phyloP scores from a whole-genome alignment of 352 stramenopile genomes.

The Globisporangium polare region DNA sequence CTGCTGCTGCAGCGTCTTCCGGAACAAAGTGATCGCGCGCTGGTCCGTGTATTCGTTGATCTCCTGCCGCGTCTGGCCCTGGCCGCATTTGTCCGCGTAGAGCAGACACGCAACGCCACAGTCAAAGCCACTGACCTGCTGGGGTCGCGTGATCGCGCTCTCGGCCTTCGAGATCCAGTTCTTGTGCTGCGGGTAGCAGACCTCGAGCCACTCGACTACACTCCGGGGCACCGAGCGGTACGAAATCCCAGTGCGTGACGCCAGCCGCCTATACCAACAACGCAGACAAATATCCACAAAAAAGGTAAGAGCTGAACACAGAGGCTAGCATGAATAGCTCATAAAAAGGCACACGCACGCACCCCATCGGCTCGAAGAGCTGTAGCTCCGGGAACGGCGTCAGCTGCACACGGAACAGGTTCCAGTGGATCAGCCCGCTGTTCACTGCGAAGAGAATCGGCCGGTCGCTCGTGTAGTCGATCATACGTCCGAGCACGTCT shows the following conservation, averaged over 20 bases:
- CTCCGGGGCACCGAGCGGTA: slow-evolving; percentile 72
- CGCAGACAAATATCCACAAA: neutral
- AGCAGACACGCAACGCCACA: slow-evolving; percentile 85
- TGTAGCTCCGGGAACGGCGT: slow-evolving; percentile 60
- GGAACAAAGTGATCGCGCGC: slow-evolving; percentile 67
- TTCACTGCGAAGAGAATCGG: slow-evolving; percentile 85
- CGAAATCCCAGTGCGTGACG: slow-evolving; percentile 54
- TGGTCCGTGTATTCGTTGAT: slow-evolving; percentile 68
- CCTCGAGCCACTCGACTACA: slow-evolving; percentile 84
- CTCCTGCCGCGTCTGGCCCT: slow-evolving; percentile 47
- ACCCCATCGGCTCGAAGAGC: slow-evolving; percentile 89
- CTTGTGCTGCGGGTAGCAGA: slow-evolving; percentile 60
- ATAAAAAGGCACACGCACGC: neutral
- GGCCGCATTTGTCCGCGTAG: slow-evolving; percentile 84
- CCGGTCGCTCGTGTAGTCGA: slow-evolving; percentile 54
- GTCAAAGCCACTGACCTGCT: slow-evolving; percentile 89
- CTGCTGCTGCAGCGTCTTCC: slow-evolving; percentile 42
- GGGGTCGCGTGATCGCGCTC: slow-evolving; percentile 76
- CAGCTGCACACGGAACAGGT: slow-evolving; percentile 82
- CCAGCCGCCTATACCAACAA: slow-evolving; percentile 27
- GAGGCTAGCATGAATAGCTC: neutral
- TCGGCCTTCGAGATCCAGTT: slow-evolving; percentile 53
- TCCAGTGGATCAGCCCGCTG: slow-evolving; percentile 83
- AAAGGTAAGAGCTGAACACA: neutral
- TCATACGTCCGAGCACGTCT: slow-evolving; percentile 63